phyloP scores from a whole-genome alignment of 1,139 yeast genomes.

The Candida sojae region DNA sequence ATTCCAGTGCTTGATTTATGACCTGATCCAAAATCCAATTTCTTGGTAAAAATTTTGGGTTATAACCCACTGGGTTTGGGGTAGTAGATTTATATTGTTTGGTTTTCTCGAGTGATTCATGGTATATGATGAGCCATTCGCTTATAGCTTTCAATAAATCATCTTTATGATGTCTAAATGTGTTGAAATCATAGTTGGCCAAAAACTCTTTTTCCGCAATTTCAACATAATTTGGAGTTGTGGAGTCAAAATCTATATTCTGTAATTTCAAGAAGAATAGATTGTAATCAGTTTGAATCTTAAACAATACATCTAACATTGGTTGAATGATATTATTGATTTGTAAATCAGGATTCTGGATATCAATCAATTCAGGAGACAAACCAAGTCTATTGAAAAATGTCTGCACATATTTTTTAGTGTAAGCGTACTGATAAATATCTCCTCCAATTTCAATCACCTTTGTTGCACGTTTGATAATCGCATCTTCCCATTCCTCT shows the following conservation, averaged over 20 bases:
- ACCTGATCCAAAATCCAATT: slow-evolving; percentile 90
- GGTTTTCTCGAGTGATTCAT: slow-evolving; percentile 35
- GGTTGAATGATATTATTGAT: slow-evolving; percentile 59
- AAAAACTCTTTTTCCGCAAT: slow-evolving; percentile 29
- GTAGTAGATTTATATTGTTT: slow-evolving; percentile 32
- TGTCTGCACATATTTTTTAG: slow-evolving; percentile 57
- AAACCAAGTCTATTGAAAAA: slow-evolving; percentile 75
- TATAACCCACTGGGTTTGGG: slow-evolving; percentile 43
- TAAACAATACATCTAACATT: slow-evolving; percentile 61
- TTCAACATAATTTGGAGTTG: slow-evolving; percentile 17
- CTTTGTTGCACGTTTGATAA: slow-evolving; percentile 63
- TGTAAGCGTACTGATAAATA: slow-evolving; percentile 63
- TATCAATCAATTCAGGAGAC: slow-evolving; percentile 34
- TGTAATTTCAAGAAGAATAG: slow-evolving; percentile 71
- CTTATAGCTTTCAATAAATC: slow-evolving; percentile 32
- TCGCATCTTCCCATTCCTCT: slow-evolving; percentile 50
- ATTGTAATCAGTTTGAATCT: slow-evolving; percentile 75
- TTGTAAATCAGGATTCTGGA: slow-evolving; percentile 30
- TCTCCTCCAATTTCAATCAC: slow-evolving; percentile 66
- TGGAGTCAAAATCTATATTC: slow-evolving; percentile 25
- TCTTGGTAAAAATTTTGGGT: slow-evolving; percentile 82
- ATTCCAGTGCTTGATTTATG: slow-evolving; percentile 48
- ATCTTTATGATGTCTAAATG: slow-evolving; percentile 27
- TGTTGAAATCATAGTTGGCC: slow-evolving; percentile 19
- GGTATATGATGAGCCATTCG: slow-evolving; percentile 44